Percentiles rank a stretch among this genome's conserved stretches.
Conservation (phyloP, 495 filamentous ascomycete genomes). For the Xylaria grammica region DNA sequence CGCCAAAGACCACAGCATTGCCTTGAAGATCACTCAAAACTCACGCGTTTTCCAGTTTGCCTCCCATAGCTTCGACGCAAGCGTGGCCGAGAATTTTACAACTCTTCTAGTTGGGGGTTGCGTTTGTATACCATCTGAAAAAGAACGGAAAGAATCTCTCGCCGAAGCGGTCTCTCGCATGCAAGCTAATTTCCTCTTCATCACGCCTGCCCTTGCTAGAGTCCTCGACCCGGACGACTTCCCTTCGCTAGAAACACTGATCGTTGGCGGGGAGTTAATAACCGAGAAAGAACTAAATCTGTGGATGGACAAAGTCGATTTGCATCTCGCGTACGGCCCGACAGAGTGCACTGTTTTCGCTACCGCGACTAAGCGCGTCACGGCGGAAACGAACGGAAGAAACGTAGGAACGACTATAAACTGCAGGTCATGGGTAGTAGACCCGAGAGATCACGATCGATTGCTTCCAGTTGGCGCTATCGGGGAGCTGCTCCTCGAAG, state of each 20-base stretch:
- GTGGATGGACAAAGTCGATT: conserved; percentile 3
- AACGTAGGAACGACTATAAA: conserved; percentile 54
- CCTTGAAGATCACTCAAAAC: background rate
- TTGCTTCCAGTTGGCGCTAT: conserved; percentile 47
- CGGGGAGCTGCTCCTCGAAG: conserved; percentile 47
- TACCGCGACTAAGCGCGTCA: background rate
- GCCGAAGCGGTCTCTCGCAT: conserved; percentile 27
- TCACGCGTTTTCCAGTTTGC: conserved; percentile 62
- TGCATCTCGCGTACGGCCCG: background rate
- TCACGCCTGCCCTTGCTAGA: conserved; percentile 6
- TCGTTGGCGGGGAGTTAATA: conserved; percentile 5
- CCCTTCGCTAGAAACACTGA: background rate
- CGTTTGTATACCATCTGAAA: conserved; percentile 63
- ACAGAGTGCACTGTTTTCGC: conserved; percentile 1
- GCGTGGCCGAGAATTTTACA: conserved; percentile 59
- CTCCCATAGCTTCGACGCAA: conserved; percentile 64
- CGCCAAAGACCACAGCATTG: background rate
- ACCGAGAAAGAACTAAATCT: background rate
- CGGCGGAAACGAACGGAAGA: conserved; percentile 13
- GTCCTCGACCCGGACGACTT: background rate
- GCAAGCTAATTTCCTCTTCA: conserved; percentile 20
- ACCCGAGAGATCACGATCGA: conserved; percentile 51
- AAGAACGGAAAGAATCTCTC: conserved; percentile 49
- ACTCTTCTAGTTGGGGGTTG: conserved; percentile 66
- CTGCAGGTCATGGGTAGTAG: conserved; percentile 55